Percentiles rank a stretch among this genome's conserved stretches.
Evolutionary conservation across 305 asterid species (phyloP).

Genomic region (Rubia tinctorum): DNA sequence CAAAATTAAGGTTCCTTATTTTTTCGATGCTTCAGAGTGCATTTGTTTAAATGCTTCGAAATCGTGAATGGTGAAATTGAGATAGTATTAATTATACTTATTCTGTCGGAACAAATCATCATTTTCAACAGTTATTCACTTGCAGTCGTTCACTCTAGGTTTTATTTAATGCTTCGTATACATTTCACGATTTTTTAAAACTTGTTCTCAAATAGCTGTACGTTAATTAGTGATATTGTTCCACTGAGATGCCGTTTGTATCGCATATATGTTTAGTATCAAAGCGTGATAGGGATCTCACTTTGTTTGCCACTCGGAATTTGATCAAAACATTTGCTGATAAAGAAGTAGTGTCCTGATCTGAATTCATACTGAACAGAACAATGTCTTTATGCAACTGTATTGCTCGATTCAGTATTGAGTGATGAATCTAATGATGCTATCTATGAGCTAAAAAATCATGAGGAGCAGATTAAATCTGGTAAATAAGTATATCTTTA

Average conservation of each 20-base stretch:
- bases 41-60: not conserved
- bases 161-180: not conserved
- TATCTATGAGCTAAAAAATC: no score
- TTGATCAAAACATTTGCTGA: no score
- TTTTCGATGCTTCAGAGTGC: no score
- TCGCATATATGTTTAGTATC: not conserved
- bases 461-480: slow-evolving; percentile 79
- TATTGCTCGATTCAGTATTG: slow-evolving; percentile 84
- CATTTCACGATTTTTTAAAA: not conserved
- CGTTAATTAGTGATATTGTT: not conserved
- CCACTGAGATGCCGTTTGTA: not conserved
- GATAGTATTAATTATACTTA: not conserved
- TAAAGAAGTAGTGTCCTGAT: not conserved
- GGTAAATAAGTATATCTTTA: no score
- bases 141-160: not conserved
- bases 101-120: no score
- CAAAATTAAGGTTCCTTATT: slow-evolving; percentile 61
- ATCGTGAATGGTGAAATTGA: not conserved
- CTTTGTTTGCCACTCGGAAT: no score
- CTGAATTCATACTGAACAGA: slow-evolving; percentile 38
- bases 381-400: slow-evolving; percentile 88
- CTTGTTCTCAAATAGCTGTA: not conserved
- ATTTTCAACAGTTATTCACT: not conserved
- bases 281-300: not conserved
- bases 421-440: slow-evolving; percentile 95